Conservation (phyloP, 176 grass and related monocot genomes). For the Aegilops longissima region DNA sequence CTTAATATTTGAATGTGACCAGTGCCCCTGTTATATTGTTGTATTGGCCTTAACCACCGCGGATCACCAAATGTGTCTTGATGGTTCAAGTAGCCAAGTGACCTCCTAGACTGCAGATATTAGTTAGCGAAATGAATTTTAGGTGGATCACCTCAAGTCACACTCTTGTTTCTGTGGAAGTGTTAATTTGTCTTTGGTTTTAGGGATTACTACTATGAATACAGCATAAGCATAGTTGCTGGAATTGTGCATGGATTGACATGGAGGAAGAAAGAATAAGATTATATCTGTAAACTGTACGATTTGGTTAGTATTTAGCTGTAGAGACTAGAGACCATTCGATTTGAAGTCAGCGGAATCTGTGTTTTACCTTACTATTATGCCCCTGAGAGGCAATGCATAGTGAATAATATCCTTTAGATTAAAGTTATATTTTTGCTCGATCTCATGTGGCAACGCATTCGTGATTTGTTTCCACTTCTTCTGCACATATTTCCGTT, state of each 20-base stretch:
- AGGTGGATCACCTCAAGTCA: not conserved
- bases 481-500: not conserved
- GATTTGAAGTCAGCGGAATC: not conserved
- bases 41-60: not conserved
- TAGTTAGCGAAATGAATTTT: not conserved
- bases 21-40: not conserved
- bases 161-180: not conserved
- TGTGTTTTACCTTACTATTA: not conserved
- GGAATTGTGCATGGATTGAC: not conserved
- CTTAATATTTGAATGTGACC: not conserved
- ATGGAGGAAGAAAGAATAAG: not conserved
- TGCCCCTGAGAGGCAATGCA: not conserved
- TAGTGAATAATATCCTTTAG: not conserved
- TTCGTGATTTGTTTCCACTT: not conserved
- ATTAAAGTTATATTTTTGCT: not conserved
- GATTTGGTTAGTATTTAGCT: not conserved
- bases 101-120: not conserved
- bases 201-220: not conserved
- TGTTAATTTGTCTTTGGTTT: not conserved
- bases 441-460: not conserved
- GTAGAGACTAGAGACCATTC: not conserved
- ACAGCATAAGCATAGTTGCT: not conserved
- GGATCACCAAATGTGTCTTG: not conserved
- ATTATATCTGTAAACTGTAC: not conserved
- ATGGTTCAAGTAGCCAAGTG: not conserved